Percentiles rank a stretch among this genome's conserved stretches.
phyloP scores from a whole-genome alignment of 1,139 yeast species.

The Sugiyamaella castrensis region DNA sequence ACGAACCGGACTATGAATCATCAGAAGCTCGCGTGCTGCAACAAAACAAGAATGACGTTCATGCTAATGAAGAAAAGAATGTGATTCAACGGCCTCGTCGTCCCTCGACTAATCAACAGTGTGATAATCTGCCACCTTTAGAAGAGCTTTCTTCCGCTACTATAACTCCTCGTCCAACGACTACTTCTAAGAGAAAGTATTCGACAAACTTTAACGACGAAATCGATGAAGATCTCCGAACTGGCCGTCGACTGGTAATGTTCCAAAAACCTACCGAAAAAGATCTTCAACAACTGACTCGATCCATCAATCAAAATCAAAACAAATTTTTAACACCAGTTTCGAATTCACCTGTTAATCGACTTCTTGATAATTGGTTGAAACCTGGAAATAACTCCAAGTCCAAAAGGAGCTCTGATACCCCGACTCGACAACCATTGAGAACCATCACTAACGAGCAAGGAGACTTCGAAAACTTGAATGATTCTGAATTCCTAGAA shows the following conservation, averaged over 20 bases:
- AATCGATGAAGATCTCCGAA: conserved; percentile 21
- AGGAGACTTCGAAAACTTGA: background rate
- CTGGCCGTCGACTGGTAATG: conserved; percentile 18
- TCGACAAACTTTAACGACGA: conserved; percentile 16
- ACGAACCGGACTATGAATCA: background rate
- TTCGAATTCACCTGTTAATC: background rate
- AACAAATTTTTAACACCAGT: conserved; percentile 8
- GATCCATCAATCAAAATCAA: background rate
- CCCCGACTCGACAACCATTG: conserved; percentile 12
- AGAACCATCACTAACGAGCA: background rate
- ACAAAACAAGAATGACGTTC: background rate
- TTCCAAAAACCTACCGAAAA: conserved; percentile 13
- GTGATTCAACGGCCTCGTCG: no score
- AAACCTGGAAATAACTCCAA: conserved; percentile 1
- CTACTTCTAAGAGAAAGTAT: background rate
- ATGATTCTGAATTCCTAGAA: conserved; percentile 8
- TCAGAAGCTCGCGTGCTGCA: background rate
- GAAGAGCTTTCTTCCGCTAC: background rate
- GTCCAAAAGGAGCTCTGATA: conserved; percentile 3
- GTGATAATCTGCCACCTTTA: no score
- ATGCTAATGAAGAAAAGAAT: no score
- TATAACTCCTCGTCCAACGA: background rate
- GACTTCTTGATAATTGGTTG: conserved; percentile 12
- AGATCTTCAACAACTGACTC: background rate
- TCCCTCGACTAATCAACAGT: no score